phyloP scores from a whole-genome alignment of 2,329 filamentous ascomycete species.

The Amylocarpus encephaloides region DNA sequence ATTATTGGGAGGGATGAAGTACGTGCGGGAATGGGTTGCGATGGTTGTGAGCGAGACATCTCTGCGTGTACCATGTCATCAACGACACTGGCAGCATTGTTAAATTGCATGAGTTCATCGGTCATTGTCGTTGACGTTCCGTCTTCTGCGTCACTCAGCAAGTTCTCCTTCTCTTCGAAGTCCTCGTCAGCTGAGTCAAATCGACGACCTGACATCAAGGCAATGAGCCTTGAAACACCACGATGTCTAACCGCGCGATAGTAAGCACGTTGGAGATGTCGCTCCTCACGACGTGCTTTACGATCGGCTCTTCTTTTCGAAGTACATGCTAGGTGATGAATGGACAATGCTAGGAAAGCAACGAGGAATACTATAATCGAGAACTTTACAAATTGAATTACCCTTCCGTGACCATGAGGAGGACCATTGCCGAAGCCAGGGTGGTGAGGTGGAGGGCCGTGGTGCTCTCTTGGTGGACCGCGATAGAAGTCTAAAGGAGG shows the following conservation, averaged over 20 bases:
- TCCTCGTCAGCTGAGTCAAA: slow-evolving; percentile 11
- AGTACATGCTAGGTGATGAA: slow-evolving; percentile 19
- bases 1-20: not conserved
- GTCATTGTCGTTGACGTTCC: slow-evolving; percentile 19
- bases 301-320: slow-evolving; percentile 11
- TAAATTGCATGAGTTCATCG: slow-evolving; percentile 21
- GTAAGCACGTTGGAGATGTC: slow-evolving; percentile 14
- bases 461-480: not conserved
- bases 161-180: slow-evolving; percentile 21
- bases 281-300: slow-evolving; percentile 16
- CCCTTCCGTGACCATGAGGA: slow-evolving; percentile 4
- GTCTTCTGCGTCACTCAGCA: slow-evolving; percentile 20
- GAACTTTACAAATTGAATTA: slow-evolving; percentile 19
- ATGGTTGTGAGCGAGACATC: not conserved
- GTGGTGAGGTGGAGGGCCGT: slow-evolving; percentile 7
- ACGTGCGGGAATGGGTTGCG: not conserved
- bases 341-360: slow-evolving; percentile 18
- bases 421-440: slow-evolving; percentile 3
- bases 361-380: slow-evolving; percentile 22
- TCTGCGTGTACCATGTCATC: slow-evolving; percentile 22
- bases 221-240: slow-evolving; percentile 13
- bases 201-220: slow-evolving; percentile 9
- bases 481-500: not conserved
- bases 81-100: slow-evolving; percentile 21
- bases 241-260: slow-evolving; percentile 19